phyloP scores from a whole-genome alignment of 371 early-diverging fungal species.

The Lichtheimia hyalospora region DNA sequence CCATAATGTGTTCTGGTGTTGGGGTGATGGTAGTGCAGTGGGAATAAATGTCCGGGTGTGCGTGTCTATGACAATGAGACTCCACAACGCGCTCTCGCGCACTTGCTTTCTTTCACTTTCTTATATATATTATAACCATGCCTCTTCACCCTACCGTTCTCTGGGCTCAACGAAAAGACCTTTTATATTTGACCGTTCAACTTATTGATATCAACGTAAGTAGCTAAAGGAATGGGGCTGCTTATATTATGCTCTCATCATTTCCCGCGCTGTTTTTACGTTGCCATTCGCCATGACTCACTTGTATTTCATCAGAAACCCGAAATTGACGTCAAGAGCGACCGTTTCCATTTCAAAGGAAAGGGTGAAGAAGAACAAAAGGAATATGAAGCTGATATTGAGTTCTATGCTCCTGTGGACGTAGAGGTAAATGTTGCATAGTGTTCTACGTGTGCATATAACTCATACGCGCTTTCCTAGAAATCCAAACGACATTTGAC shows the following conservation, averaged over 20 bases:
- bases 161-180: constrained; percentile 90
- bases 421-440: constrained; percentile 57
- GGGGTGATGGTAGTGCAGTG: too few relatives aligned
- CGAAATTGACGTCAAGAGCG: constrained; percentile 52
- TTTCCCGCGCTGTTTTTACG: too few relatives aligned
- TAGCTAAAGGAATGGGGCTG: neutral
- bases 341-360: constrained; percentile 66
- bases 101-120: neutral
- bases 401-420: constrained; percentile 73
- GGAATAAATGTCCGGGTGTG: neutral
- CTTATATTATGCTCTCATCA: too few relatives aligned
- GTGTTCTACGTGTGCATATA: too few relatives aligned
- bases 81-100: constrained; percentile 1
- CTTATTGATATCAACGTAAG: constrained; percentile 70
- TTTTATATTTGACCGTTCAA: constrained; percentile 86
- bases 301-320: constrained; percentile 30
- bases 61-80: neutral
- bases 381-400: constrained; percentile 74
- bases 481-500: constrained; percentile 66
- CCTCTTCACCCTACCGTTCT: constrained; percentile 72
- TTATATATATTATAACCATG: constrained; percentile 17
- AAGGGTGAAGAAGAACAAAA: constrained; percentile 64
- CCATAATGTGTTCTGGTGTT: too few relatives aligned
- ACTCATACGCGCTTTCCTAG: constrained; percentile 32
- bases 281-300: too few relatives aligned